Conservation (phyloP, 208 protist species). For the Leishmania guyanensis region DNA sequence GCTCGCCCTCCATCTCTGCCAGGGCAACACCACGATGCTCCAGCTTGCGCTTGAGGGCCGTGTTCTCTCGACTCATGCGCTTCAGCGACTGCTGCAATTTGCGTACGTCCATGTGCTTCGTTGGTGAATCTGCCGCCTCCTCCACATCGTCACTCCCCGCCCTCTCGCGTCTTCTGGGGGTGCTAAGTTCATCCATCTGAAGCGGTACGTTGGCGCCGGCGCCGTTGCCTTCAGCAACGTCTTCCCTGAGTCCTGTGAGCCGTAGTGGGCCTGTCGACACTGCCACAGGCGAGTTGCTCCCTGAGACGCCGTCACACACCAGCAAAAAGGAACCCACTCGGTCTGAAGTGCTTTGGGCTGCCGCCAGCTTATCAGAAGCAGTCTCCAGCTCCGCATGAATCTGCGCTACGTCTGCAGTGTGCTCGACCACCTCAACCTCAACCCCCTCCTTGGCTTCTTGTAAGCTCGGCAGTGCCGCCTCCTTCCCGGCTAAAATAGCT, state of each 20-base stretch:
- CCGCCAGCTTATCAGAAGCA: not conserved
- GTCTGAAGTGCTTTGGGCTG: conserved; percentile 6
- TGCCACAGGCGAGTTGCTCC: not conserved
- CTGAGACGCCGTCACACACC: not conserved
- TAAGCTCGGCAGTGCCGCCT: not conserved
- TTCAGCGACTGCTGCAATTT: conserved; percentile 28
- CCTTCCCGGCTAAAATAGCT: conserved; percentile 6
- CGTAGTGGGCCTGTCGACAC: not conserved
- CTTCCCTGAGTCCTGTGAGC: not conserved
- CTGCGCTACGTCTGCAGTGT: conserved; percentile 6
- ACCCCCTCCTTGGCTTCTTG: conserved; percentile 6
- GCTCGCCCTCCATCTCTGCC: conserved; percentile 10
- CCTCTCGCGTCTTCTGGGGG: not conserved
- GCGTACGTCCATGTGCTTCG: not conserved
- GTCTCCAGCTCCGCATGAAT: conserved; percentile 4
- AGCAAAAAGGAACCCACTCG: not conserved
- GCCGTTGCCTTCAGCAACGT: not conserved
- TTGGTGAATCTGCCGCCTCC: not conserved
- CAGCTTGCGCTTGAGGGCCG: conserved; percentile 23
- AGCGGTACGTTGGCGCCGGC: not conserved
- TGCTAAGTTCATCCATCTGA: not conserved
- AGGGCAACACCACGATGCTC: conserved; percentile 19
- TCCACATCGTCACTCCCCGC: not conserved
- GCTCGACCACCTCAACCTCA: conserved; percentile 5
- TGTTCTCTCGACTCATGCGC: conserved; percentile 23